phyloP scores from a whole-genome alignment of 768 basidiomycete species.

The Ramaria rubella region DNA sequence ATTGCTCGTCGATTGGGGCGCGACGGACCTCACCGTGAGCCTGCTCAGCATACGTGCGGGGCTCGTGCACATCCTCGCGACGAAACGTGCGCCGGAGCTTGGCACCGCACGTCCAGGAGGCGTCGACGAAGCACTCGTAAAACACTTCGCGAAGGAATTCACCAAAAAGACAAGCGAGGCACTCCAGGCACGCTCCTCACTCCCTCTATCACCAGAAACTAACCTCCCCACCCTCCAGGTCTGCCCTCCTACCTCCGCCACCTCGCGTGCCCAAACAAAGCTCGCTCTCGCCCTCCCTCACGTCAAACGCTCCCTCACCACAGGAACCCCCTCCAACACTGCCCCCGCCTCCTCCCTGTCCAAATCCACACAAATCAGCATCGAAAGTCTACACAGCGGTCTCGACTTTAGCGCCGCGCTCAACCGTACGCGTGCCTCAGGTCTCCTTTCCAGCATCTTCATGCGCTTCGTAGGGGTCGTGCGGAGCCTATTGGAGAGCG shows the following conservation, averaged over 20 bases:
- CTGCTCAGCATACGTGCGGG: slow-evolving; percentile 71
- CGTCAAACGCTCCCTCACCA: slow-evolving; percentile 88
- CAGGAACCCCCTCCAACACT: slow-evolving; percentile 67
- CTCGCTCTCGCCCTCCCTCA: slow-evolving; percentile 88
- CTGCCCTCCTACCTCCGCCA: slow-evolving; percentile 46
- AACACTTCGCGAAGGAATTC: slow-evolving; percentile 92
- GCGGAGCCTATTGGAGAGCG: slow-evolving; percentile 9
- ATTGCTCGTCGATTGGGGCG: slow-evolving; percentile 75
- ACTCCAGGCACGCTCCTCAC: not conserved
- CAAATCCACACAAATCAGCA: slow-evolving; percentile 20
- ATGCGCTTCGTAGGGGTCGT: slow-evolving; percentile 17
- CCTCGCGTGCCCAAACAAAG: slow-evolving; percentile 89
- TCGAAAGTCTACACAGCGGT: slow-evolving; percentile 93
- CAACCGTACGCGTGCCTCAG: slow-evolving; percentile 38
- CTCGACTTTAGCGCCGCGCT: slow-evolving; percentile 77
- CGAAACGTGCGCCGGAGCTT: slow-evolving; percentile 30
- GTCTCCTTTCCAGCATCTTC: slow-evolving; percentile 8
- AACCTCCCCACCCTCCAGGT: slow-evolving; percentile 58
- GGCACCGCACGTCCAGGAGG: slow-evolving; percentile 48
- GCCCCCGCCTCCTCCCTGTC: not conserved
- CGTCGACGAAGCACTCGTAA: slow-evolving; percentile 78
- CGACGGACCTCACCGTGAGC: slow-evolving; percentile 61
- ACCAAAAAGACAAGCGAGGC: slow-evolving; percentile 70
- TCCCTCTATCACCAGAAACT: not conserved
- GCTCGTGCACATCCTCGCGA: slow-evolving; percentile 57